phyloP scores from a whole-genome alignment of 2,329 filamentous ascomycete genomes.

The Colletotrichum zoysiae region DNA sequence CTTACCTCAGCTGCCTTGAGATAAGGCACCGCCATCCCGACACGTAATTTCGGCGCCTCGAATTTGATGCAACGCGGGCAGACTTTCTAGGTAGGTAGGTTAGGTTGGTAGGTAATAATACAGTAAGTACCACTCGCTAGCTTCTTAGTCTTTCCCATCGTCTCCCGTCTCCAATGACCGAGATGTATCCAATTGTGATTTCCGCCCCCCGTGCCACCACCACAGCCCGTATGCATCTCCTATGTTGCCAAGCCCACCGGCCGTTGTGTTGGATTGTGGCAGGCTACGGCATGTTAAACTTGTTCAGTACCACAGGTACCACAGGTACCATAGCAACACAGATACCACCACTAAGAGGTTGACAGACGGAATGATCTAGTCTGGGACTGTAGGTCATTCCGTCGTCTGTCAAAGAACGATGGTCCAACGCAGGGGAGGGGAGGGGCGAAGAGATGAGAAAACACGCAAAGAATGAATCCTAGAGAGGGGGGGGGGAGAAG shows the following conservation, averaged over 20 bases:
- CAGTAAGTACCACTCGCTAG: too few species aligned
- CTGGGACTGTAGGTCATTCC: not conserved
- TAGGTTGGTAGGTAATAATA: too few species aligned
- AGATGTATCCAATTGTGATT: not conserved
- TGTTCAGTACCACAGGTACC: not conserved
- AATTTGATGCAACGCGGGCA: not conserved
- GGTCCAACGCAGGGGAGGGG: not conserved
- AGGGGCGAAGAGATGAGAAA: not conserved
- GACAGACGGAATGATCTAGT: too few species aligned
- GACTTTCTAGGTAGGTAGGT: not conserved
- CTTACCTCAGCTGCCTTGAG: not conserved
- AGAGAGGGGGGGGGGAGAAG: not conserved
- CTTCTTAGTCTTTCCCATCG: not conserved
- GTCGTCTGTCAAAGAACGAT: not conserved
- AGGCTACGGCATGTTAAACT: not conserved
- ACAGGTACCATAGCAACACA: not conserved
- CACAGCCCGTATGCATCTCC: not conserved
- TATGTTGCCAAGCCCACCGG: not conserved
- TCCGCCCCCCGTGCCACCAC: not conserved
- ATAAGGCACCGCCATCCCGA: not conserved
- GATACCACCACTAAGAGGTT: not conserved
- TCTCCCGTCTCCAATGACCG: not conserved
- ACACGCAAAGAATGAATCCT: not conserved
- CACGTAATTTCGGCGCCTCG: not conserved
- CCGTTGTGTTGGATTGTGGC: not conserved